Evolutionary conservation across 1,284 basidiomycete genomes (phyloP).

Genomic region (Trametes hirsuta): DNA sequence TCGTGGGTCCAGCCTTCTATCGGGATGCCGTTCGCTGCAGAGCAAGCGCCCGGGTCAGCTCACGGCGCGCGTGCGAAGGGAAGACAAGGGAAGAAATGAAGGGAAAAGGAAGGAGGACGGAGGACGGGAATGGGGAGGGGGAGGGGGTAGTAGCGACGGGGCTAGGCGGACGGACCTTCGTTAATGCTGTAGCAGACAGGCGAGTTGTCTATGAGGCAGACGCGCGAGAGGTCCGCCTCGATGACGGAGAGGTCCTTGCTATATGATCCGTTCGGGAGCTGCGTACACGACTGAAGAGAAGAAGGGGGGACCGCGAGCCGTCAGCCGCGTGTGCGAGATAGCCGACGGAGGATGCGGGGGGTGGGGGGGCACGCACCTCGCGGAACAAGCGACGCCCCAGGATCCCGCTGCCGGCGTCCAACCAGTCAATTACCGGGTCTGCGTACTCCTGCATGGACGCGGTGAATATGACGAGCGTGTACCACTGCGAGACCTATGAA

Average conservation of each 20-base stretch:
- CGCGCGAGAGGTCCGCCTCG: conserved; percentile 86
- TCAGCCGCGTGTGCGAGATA: conserved; percentile 3
- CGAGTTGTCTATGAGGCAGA: conserved; percentile 97
- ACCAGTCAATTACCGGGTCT: conserved; percentile 99
- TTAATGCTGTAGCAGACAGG: conserved; percentile 93
- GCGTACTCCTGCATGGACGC: conserved; percentile 99
- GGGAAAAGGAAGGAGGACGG: no score
- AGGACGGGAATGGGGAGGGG: no score
- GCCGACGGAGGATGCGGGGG: background rate
- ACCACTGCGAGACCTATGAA: conserved; percentile 92
- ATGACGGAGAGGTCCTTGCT: conserved; percentile 91
- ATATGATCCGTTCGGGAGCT: conserved; percentile 91
- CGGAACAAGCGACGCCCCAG: conserved; percentile 89
- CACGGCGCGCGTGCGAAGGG: background rate
- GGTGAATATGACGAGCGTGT: conserved; percentile 98
- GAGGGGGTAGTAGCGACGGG: no score
- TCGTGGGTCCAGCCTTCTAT: conserved; percentile 99
- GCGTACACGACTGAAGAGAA: conserved; percentile 78
- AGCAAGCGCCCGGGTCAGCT: background rate
- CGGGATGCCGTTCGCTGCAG: conserved; percentile 89
- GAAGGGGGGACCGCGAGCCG: background rate
- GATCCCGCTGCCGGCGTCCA: conserved; percentile 93
- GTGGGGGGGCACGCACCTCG: conserved; percentile 59
- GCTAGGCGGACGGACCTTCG: conserved; percentile 66
- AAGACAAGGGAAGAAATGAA: background rate